phyloP scores from a whole-genome alignment of 2,329 filamentous ascomycete species.

The Trichoderma brevicompactum region DNA sequence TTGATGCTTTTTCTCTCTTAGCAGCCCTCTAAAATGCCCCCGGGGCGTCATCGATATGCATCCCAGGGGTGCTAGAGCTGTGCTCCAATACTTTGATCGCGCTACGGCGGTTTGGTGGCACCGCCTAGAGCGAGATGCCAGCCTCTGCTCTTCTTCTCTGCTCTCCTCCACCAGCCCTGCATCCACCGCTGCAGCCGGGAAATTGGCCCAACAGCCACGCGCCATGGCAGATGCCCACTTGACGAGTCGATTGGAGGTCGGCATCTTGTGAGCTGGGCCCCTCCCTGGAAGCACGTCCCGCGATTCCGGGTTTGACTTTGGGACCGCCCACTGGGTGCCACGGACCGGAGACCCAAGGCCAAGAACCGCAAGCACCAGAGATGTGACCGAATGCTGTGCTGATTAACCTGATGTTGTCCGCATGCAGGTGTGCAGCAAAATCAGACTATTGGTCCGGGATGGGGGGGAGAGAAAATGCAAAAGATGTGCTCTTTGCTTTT shows the following conservation, averaged over 20 bases:
- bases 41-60: background rate
- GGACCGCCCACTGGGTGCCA: slow-evolving; percentile 10
- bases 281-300: slow-evolving; percentile 26
- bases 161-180: slow-evolving; percentile 29
- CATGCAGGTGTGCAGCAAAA: slow-evolving; percentile 21
- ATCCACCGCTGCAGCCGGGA: slow-evolving; percentile 32
- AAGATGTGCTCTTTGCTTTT: slow-evolving; percentile 15
- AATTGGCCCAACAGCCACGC: slow-evolving; percentile 33
- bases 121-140: background rate
- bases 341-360: background rate
- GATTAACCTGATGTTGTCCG: slow-evolving; percentile 14
- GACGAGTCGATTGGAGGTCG: slow-evolving; percentile 16
- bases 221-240: slow-evolving; percentile 26
- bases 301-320: slow-evolving; percentile 28
- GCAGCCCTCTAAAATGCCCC: background rate
- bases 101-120: background rate
- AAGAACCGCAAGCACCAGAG: slow-evolving; percentile 20
- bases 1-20: background rate
- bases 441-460: slow-evolving; percentile 14
- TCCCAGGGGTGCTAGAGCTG: background rate
- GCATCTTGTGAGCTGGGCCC: slow-evolving; percentile 6
- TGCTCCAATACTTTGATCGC: too few species aligned
- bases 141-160: slow-evolving; percentile 13
- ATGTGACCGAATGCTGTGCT: slow-evolving; percentile 23
- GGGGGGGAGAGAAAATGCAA: background rate